Conservation (phyloP, 208 protist genomes). For the Crithidia fasciculata region DNA sequence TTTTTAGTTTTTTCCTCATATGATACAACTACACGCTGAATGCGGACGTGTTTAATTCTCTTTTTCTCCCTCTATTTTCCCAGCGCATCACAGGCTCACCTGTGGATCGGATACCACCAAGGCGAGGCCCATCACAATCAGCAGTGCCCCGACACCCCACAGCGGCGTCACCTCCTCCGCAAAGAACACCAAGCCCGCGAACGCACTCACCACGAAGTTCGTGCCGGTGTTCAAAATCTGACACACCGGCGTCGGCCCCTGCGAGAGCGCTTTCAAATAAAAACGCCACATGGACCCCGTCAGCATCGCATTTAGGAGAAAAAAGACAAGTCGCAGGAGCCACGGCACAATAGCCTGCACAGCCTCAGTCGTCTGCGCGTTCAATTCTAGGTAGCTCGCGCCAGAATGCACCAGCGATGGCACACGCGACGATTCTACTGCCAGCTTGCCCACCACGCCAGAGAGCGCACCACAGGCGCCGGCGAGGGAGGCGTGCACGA, state of each 20-base stretch:
- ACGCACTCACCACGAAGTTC: conserved; percentile 83
- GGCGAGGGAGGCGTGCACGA: conserved; percentile 73
- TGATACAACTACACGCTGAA: no score
- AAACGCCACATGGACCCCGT: conserved; percentile 89
- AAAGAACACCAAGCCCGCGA: conserved; percentile 78
- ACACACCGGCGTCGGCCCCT: conserved; percentile 83
- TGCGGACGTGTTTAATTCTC: no score
- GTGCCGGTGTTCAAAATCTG: conserved; percentile 85
- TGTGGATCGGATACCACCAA: conserved; percentile 74
- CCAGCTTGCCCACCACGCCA: conserved; percentile 75
- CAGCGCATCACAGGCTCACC: conserved; percentile 8
- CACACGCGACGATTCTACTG: conserved; percentile 44
- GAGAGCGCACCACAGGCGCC: conserved; percentile 75
- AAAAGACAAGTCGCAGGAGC: conserved; percentile 52
- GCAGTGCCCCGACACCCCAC: conserved; percentile 68
- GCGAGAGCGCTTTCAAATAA: conserved; percentile 81
- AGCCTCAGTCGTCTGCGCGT: conserved; percentile 15
- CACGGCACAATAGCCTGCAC: conserved; percentile 35
- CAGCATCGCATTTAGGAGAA: conserved; percentile 61
- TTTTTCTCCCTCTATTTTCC: conserved; percentile 1
- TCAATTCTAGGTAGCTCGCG: conserved; percentile 8
- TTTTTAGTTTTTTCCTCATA: no score
- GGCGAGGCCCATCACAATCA: conserved; percentile 68
- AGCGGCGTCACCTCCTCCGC: conserved; percentile 66
- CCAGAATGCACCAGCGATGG: conserved; percentile 22